Conservation (phyloP, 495 filamentous ascomycete genomes). For the Sphaerosporella brunnea region DNA sequence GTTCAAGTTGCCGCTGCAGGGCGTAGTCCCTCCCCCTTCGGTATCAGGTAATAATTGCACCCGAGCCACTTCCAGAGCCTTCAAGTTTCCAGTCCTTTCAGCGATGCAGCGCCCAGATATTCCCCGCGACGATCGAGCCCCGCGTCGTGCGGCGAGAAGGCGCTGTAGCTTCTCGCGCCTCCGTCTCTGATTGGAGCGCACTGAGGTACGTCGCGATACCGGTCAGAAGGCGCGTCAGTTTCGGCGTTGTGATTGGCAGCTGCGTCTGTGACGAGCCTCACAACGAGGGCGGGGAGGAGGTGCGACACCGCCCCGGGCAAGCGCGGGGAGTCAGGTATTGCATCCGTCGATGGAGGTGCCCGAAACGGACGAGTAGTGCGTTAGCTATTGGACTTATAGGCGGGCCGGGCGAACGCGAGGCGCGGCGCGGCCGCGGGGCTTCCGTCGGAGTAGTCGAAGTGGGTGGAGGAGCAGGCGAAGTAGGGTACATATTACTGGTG, state of each 20-base stretch:
- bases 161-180: background rate
- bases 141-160: background rate
- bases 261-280: too few species aligned
- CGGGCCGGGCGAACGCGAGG: too few species aligned
- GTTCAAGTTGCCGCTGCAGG: background rate
- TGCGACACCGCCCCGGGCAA: too few species aligned
- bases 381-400: too few species aligned
- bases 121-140: background rate
- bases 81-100: background rate
- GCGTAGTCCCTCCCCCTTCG: background rate
- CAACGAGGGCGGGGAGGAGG: too few species aligned
- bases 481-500: too few species aligned
- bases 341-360: too few species aligned
- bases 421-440: too few species aligned
- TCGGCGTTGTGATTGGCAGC: background rate
- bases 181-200: background rate
- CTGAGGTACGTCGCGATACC: background rate
- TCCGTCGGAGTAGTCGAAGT: too few species aligned
- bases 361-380: too few species aligned
- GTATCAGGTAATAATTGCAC: background rate
- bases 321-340: too few species aligned
- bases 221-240: background rate
- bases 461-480: too few species aligned
- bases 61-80: slow-evolving; percentile 2
- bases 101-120: background rate